Base-by-base conservation (phyloP, 768 basidiomycete genomes). In the Cystofilobasidium ferigula region DNA sequence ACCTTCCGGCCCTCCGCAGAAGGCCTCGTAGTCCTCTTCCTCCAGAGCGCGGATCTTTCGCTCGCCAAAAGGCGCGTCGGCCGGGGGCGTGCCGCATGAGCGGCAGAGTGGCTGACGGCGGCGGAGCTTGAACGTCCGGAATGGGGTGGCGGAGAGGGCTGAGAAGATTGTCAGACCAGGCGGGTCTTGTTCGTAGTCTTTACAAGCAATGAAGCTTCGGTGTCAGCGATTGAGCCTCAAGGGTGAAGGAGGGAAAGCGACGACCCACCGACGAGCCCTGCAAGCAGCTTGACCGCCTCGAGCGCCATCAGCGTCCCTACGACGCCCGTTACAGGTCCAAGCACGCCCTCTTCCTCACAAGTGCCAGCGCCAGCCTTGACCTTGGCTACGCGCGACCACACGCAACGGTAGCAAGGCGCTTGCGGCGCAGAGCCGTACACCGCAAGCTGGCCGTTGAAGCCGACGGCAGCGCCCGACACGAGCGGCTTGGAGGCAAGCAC, bases 321-420 rank as follows among this genome's bases (percentile, higher is more conserved):
- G 57, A 89, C 78, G 1, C 94, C 94, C 0, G 89, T 89, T 1
- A 95, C 90, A 0, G 81, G 84, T 8, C 94, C 94, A 57, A 95
- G 77, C 6, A 98, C 85, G 0, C 94, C 93, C 5, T 84, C 80
- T 73, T 95, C 92, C 71, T 87, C 90, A 70, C 95, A 99, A 12
- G 85, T 83, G 10, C 89, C 86, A 53, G 4, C 18, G 36, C 60
- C 51, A 7, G 64, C 59, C 16, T 1, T 82, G 77, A 32, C 79
- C 79, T 62, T 83, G 83, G 30, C 68, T 56, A 24, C 71, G 71
- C 80, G 82, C 0, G 94, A 93, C 75, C 92, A 98, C 48, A 98
- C 76, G 74, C 95, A 98, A 20, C 95, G 82, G 76, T 94, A 97
- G 76, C 95, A 99, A 0, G 92, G 93, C 0, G 90, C 86, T 0